Evolutionary conservation across 306 rosid genomes (phyloP).

Genomic region (Arachis hypogaea): DNA sequence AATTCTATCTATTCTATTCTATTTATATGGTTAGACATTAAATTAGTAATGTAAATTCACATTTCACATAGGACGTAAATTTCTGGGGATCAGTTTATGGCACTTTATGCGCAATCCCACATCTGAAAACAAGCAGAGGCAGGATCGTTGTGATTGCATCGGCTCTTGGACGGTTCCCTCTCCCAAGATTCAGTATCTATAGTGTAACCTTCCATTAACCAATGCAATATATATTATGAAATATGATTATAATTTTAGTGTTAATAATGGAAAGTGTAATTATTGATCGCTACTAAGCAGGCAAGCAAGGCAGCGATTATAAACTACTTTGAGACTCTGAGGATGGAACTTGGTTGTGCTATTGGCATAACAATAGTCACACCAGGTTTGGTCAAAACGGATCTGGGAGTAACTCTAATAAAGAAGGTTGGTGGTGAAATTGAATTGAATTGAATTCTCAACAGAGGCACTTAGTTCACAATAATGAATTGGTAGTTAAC

Average conservation of each 20-base stretch:
- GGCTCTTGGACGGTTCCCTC: slow-evolving; percentile 57
- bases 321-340: slow-evolving; percentile 51
- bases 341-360: slow-evolving; percentile 43
- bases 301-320: slow-evolving; percentile 58
- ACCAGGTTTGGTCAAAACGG: slow-evolving; percentile 43
- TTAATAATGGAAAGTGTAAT: too few species aligned
- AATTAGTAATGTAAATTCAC: neutral
- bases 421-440: slow-evolving; percentile 16
- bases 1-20: too few species aligned
- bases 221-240: too few species aligned
- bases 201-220: slow-evolving; percentile 41
- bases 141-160: slow-evolving; percentile 69
- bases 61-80: slow-evolving; percentile 53
- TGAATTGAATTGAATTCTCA: too few species aligned
- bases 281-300: slow-evolving; percentile 15
- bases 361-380: slow-evolving; percentile 54
- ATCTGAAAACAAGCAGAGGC: slow-evolving; percentile 61
- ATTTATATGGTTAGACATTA: neutral
- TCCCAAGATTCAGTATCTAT: slow-evolving; percentile 59
- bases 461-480: neutral
- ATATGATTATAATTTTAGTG: too few species aligned
- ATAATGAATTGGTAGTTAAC: neutral
- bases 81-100: slow-evolving; percentile 77
- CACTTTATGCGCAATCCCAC: slow-evolving; percentile 60
- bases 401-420: neutral